phyloP scores from a whole-genome alignment of 2,329 filamentous ascomycete species.

The Polychaeton citri region DNA sequence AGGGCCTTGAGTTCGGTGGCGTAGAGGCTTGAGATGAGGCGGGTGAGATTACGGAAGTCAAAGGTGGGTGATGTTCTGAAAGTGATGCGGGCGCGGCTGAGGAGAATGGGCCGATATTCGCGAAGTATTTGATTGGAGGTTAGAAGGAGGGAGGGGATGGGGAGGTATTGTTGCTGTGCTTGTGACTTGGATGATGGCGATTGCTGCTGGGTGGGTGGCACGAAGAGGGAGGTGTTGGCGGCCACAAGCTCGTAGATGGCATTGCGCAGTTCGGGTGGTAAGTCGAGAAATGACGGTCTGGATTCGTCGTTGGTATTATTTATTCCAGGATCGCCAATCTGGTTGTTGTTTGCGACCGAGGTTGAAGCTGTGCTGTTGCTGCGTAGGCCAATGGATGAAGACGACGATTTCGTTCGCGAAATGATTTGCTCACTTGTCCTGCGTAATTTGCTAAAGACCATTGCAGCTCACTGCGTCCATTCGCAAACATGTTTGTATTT shows the following conservation, averaged over 20 bases:
- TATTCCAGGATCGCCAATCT: background rate
- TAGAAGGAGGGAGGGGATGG: slow-evolving; percentile 14
- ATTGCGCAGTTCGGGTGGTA: slow-evolving; percentile 19
- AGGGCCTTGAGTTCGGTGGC: slow-evolving; percentile 16
- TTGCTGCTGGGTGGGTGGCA: slow-evolving; percentile 1
- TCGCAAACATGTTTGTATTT: too few relatives aligned
- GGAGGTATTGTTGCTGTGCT: background rate
- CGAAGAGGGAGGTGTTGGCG: slow-evolving; percentile 4
- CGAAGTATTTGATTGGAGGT: slow-evolving; percentile 9
- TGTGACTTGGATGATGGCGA: too few relatives aligned
- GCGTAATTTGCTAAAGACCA: background rate
- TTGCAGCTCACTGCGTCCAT: too few relatives aligned
- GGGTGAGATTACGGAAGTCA: slow-evolving; percentile 13
- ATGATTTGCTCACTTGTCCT: background rate
- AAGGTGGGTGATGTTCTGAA: slow-evolving; percentile 10
- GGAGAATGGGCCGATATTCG: slow-evolving; percentile 16
- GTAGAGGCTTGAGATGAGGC: slow-evolving; percentile 13
- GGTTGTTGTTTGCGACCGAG: background rate
- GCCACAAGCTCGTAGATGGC: slow-evolving; percentile 14
- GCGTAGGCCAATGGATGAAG: background rate
- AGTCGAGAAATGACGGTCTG: slow-evolving; percentile 19
- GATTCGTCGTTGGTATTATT: slow-evolving; percentile 3
- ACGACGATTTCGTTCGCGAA: background rate
- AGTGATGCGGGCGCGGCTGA: slow-evolving; percentile 10
- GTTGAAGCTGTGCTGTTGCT: background rate